Evolutionary conservation across 2,329 filamentous ascomycete species (phyloP), one percentile per base, ranked within the genome.

Genomic region (Massarina eburnea): DNA sequence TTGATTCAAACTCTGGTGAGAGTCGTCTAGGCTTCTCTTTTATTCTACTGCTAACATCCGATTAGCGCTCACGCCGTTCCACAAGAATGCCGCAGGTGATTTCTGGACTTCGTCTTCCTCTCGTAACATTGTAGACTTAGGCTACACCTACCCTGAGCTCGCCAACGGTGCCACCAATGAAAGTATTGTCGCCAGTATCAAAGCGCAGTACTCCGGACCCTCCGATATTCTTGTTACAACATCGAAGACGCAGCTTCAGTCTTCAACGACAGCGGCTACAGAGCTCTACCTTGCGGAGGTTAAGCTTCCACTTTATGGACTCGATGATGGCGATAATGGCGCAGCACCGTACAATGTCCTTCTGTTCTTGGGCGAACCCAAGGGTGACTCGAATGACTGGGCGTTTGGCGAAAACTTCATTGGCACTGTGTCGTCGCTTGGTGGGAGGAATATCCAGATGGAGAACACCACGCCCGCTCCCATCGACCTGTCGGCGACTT

Each of bases 1-100:
- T 84, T 51, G 74, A 80, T 47, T 70, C 74, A 1, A 70, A 72
- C 27, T 83, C 83, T 8, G 66, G 59, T 59, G 59, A 59, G 61
- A 54, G 10, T 15, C 12, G 5, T 18, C 18, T 9, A 2, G 14
- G 20, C 8, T 12, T 18, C 18, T 19, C 27, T 15, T 9, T 20
- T 29, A 20, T 3, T 14, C 9, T 39, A 24, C 14, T 2, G 18
- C 37, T 45, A 32, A 24, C n/a, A 26, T 22, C 3, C 12, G 43
- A 20, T 18, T 29, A 49, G 41, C 46, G 1, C 51, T 61, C 6
- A 55, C 43, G 6, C 58, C 58, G 9, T 61, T 61, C 51, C 54
- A 59, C 39, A 51, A 42, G 35, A 52, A 57, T 35, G 49, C 47
- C 8, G 30, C 19, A 3, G 56, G 55, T n/a, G 49, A 51, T 30